A percentile compares a stretch with the other conserved stretches of the same genome.
These are phyloP conservation scores for Blastobotrys illinoisensis DNA, from an alignment of 1,139 yeast species.

Conservation along the genomic window DNA sequence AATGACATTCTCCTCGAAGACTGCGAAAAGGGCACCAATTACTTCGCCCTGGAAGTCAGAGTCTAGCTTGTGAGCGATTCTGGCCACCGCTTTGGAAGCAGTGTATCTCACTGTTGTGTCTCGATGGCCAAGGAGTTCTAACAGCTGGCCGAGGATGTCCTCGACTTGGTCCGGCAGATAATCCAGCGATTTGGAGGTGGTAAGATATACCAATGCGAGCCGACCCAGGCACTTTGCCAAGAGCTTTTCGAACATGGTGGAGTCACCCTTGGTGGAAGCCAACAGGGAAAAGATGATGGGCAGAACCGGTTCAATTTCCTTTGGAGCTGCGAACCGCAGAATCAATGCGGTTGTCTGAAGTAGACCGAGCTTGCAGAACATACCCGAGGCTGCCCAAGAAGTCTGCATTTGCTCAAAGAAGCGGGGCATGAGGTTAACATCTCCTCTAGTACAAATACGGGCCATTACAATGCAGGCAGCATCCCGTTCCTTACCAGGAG, in stretches of 20 bases:
- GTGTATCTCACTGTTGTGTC: slow-evolving; percentile 42
- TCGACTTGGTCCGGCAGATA: slow-evolving; percentile 35
- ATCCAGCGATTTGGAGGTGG: slow-evolving; percentile 5
- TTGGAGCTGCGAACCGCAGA: slow-evolving; percentile 13
- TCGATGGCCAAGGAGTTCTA: slow-evolving; percentile 31
- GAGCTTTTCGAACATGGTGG: slow-evolving; percentile 17
- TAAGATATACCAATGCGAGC: slow-evolving; percentile 25
- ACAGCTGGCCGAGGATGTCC: slow-evolving; percentile 35
- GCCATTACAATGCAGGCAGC: slow-evolving; percentile 42
- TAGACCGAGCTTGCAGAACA: slow-evolving; percentile 22
- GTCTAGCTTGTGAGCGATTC: slow-evolving; percentile 33
- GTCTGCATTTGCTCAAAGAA: slow-evolving; percentile 13
- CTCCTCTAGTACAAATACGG: slow-evolving; percentile 39
- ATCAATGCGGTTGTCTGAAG: slow-evolving; percentile 23
- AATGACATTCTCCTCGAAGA: slow-evolving; percentile 25
- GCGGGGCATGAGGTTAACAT: slow-evolving; percentile 22
- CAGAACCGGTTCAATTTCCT: slow-evolving; percentile 9
- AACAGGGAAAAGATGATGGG: slow-evolving; percentile 3
- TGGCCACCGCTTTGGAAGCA: slow-evolving; percentile 43
- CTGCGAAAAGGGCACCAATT: slow-evolving; percentile 27
- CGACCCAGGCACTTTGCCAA: slow-evolving; percentile 37
- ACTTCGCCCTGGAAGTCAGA: slow-evolving; percentile 33
- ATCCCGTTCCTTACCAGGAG: slow-evolving; percentile 46
- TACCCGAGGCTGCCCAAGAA: background rate
- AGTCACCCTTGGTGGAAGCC: background rate